Conservation (phyloP, 2,329 filamentous ascomycete species). For the Pseudocercospora musae region DNA sequence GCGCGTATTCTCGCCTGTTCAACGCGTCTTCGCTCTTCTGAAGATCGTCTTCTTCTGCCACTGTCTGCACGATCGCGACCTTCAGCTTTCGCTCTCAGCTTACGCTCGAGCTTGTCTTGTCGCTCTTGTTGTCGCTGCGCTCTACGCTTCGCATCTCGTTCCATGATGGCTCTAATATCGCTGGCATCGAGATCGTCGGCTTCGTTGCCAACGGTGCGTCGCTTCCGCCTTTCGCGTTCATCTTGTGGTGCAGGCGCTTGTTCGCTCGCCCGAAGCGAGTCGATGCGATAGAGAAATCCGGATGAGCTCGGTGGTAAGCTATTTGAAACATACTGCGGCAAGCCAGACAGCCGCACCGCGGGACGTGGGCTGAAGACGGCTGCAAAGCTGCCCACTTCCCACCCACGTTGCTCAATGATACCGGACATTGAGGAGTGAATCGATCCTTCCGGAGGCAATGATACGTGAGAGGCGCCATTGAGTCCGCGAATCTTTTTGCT, state of each 20-base stretch:
- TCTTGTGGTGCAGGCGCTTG: slow-evolving; percentile 30
- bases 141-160: slow-evolving; percentile 76
- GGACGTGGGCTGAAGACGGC: slow-evolving; percentile 76
- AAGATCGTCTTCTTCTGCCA: slow-evolving; percentile 43
- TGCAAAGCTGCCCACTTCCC: slow-evolving; percentile 72
- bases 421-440: slow-evolving; percentile 74
- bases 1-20: slow-evolving; percentile 22
- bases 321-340: slow-evolving; percentile 55
- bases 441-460: slow-evolving; percentile 69
- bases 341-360: slow-evolving; percentile 70
- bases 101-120: slow-evolving; percentile 63
- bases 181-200: slow-evolving; percentile 83
- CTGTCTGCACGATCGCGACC: slow-evolving; percentile 53
- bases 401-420: slow-evolving; percentile 70
- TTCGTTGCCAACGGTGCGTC: slow-evolving; percentile 62
- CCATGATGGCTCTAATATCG: slow-evolving; percentile 82
- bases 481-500: slow-evolving; percentile 64
- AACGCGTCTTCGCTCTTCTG: slow-evolving; percentile 50
- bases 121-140: slow-evolving; percentile 70
- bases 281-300: slow-evolving; percentile 23
- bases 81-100: slow-evolving; percentile 58
- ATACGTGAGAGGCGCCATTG: slow-evolving; percentile 66
- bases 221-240: slow-evolving; percentile 44
- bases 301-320: slow-evolving; percentile 24
- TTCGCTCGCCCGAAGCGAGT: slow-evolving; percentile 14